Percentiles rank a stretch among this genome's conserved stretches.
Evolutionary conservation across 2,329 filamentous ascomycete species (phyloP).

Genomic region (Periconia macrospinosa): DNA sequence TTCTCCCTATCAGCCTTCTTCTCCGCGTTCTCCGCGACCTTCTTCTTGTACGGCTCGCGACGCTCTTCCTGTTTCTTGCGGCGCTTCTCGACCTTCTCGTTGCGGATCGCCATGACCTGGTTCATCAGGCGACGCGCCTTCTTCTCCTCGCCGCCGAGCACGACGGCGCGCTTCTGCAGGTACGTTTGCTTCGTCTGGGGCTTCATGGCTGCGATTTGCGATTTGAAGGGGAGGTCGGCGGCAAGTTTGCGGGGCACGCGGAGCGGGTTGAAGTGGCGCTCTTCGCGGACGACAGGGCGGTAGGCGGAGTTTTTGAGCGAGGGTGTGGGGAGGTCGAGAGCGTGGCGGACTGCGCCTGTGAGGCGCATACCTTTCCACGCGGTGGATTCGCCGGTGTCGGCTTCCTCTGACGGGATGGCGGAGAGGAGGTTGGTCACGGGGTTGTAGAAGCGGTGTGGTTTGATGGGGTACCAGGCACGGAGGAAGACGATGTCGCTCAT

Average conservation of each 20-base stretch:
- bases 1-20: slow-evolving; percentile 86
- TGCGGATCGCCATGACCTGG: slow-evolving; percentile 86
- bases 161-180: slow-evolving; percentile 94
- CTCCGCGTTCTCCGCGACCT: slow-evolving; percentile 79
- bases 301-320: slow-evolving; percentile 84
- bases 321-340: slow-evolving; percentile 74
- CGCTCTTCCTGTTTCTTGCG: slow-evolving; percentile 85
- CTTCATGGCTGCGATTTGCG: slow-evolving; percentile 81
- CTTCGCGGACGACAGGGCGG: slow-evolving; percentile 60
- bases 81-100: slow-evolving; percentile 86
- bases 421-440: slow-evolving; percentile 90
- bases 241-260: slow-evolving; percentile 78
- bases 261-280: slow-evolving; percentile 61
- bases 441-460: slow-evolving; percentile 95
- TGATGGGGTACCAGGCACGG: slow-evolving; percentile 94
- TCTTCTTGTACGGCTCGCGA: slow-evolving; percentile 76
- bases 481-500: slow-evolving; percentile 97
- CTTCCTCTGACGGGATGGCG: slow-evolving; percentile 34
- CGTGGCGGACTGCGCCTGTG: slow-evolving; percentile 86
- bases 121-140: slow-evolving; percentile 86
- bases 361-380: slow-evolving; percentile 90
- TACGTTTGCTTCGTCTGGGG: slow-evolving; percentile 83
- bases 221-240: slow-evolving; percentile 86
- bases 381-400: slow-evolving; percentile 37
- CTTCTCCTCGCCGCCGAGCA: slow-evolving; percentile 81